A percentile compares a stretch with the other conserved stretches of the same genome.
phyloP scores from a whole-genome alignment of 441 rosid genomes.

The Eutrema salsugineum region DNA sequence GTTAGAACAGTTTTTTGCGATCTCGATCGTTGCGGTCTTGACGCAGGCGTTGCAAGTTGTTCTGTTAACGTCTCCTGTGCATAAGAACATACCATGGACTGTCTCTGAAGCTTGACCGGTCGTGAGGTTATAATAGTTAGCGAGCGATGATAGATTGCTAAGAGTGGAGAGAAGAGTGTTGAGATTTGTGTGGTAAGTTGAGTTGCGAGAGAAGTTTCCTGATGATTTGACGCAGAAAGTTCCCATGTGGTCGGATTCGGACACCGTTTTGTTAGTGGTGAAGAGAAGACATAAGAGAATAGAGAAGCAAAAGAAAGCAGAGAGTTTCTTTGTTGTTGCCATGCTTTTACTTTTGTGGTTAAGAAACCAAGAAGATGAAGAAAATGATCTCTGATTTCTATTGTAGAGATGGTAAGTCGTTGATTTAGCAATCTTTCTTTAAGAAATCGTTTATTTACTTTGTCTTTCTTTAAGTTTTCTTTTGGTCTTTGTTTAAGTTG shows the following conservation, averaged over 20 bases:
- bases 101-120: conserved; percentile 19
- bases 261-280: neutral
- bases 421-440: neutral
- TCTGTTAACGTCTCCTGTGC: conserved; percentile 21
- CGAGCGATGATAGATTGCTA: conserved; percentile 10
- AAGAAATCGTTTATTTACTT: neutral
- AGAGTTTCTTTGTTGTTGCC: neutral
- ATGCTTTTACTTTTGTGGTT: neutral
- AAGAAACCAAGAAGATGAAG: neutral
- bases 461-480: neutral
- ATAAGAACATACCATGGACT: conserved; percentile 13
- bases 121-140: conserved; percentile 15
- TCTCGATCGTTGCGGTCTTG: conserved; percentile 7
- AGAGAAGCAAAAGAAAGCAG: neutral
- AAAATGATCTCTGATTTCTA: neutral
- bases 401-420: neutral
- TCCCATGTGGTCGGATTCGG: neutral
- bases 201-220: neutral
- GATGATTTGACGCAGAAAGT: conserved; percentile 16
- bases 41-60: conserved; percentile 15
- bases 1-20: conserved; percentile 13
- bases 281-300: conserved; percentile 1
- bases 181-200: conserved; percentile 23
- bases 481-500: neutral
- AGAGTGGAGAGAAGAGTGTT: conserved; percentile 14